Conservation (phyloP, 768 basidiomycete species). For the Tubosaeta sp. region DNA sequence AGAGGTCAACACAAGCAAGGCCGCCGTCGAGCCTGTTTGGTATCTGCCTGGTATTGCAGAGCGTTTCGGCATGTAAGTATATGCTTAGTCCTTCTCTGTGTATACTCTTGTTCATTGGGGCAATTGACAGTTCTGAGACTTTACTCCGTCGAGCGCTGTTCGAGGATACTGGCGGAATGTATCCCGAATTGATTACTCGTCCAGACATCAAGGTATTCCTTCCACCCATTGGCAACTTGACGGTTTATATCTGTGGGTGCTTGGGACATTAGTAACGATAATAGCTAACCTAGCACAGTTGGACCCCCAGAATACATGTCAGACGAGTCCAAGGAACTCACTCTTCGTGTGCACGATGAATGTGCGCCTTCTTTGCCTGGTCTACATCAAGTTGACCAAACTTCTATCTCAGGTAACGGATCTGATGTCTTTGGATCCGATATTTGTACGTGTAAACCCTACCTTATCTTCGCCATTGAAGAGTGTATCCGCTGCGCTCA, state of each 20-base stretch:
- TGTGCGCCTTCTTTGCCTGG: constrained; percentile 44
- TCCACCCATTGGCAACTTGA: constrained; percentile 88
- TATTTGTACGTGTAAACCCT: constrained; percentile 91
- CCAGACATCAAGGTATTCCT: constrained; percentile 95
- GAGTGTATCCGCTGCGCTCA: constrained; percentile 85
- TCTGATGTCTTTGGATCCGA: constrained; percentile 96
- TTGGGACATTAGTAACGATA: background rate
- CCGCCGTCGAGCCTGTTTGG: constrained; percentile 97
- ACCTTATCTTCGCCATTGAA: constrained; percentile 88
- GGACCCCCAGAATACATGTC: constrained; percentile 77
- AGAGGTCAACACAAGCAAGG: constrained; percentile 86
- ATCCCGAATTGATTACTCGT: constrained; percentile 91
- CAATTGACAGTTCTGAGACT: constrained; percentile 60
- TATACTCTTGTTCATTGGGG: background rate
- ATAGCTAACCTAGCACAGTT: constrained; percentile 40
- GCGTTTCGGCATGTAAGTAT: constrained; percentile 82
- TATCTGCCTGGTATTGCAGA: constrained; percentile 90
- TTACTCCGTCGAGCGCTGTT: constrained; percentile 88
- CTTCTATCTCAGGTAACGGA: constrained; percentile 60
- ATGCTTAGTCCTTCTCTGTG: background rate
- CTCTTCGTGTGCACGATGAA: constrained; percentile 90
- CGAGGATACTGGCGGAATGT: constrained; percentile 95
- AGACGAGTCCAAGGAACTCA: constrained; percentile 76
- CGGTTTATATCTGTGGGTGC: constrained; percentile 83
- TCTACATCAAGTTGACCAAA: background rate